Evolutionary conservation across 371 early-diverging fungal species (phyloP), one percentile per base, ranked within the genome.

Genomic region (Saksenaea vasiformis): DNA sequence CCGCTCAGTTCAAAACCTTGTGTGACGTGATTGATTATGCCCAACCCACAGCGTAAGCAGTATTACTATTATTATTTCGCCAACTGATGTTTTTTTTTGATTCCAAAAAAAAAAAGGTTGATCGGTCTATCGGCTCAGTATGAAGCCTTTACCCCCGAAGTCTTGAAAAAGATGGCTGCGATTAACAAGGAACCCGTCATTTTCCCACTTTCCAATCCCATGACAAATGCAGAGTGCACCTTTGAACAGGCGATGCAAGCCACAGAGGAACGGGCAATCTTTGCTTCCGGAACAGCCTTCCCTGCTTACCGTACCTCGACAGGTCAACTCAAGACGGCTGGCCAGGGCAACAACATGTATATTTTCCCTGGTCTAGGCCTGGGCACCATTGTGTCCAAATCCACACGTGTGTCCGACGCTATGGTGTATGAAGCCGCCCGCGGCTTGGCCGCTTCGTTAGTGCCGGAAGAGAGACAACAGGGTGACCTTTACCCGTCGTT

Each of bases 211-310:
- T 95, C 95, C 14, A 96, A 96, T 70, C 96, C 96, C 11, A 74
- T 80, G 59, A 87, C 84, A 59, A 88, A 93, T 73, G 93, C 95
- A 55, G 96, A 96, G 77, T 96, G 96, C 78, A 91, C 92, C 8
- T 96, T 91, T 72, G 94, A 89, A 66, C 80, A 91, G 56, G 96
- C 97, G 35, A 93, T 96, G 93, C 65, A 76, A 47, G 70, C 70
- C 62, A 93, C 96, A 14, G 73, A 92, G 59, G 88, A 92, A 70
- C 79, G 85, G 54, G 95, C 92, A 9, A 85, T 96, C 54, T 95
- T 96, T 82, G 95, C 95, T 19, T 93, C 94, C 4, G 97, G 97
- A 54, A 95, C 97, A 3, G 94, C 93, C 8, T 95, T 95, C 83
- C 97, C 97, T 31, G 67, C 80, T 22, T 91, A 89, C 70, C 81